Conservation (phyloP, 768 basidiomycete species). For the Tricholoma saponaceum region DNA sequence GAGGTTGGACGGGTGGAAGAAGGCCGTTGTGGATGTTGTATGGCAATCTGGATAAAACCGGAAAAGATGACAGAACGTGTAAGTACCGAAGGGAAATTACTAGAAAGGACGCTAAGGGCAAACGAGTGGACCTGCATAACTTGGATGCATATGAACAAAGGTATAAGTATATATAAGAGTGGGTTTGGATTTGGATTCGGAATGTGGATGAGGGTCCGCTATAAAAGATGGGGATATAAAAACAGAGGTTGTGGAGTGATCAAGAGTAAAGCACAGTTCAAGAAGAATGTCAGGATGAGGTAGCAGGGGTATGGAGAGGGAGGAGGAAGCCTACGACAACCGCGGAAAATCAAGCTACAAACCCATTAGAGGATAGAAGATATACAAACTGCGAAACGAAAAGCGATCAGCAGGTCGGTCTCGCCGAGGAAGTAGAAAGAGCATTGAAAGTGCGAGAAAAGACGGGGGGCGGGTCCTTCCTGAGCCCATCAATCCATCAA, state of each 20-base stretch:
- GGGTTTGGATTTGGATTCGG: neutral
- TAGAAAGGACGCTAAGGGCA: neutral
- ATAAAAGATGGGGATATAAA: neutral
- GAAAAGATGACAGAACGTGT: neutral
- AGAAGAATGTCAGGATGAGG: constrained; percentile 1
- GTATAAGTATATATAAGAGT: constrained; percentile 3
- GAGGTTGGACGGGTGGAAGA: neutral
- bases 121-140: constrained; percentile 4
- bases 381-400: neutral
- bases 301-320: neutral
- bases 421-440: neutral
- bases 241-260: neutral
- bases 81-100: neutral
- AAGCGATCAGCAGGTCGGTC: neutral
- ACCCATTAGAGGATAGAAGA: neutral
- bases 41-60: neutral
- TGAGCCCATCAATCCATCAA: constrained; percentile 6
- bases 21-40: neutral
- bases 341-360: constrained; percentile 1
- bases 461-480: neutral
- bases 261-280: constrained; percentile 2
- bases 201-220: neutral
- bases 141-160: constrained; percentile 1
- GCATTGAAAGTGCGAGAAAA: neutral
- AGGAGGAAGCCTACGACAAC: neutral